phyloP scores from a whole-genome alignment of 768 basidiomycete genomes.

The Leucocoprinus birnbaumii region DNA sequence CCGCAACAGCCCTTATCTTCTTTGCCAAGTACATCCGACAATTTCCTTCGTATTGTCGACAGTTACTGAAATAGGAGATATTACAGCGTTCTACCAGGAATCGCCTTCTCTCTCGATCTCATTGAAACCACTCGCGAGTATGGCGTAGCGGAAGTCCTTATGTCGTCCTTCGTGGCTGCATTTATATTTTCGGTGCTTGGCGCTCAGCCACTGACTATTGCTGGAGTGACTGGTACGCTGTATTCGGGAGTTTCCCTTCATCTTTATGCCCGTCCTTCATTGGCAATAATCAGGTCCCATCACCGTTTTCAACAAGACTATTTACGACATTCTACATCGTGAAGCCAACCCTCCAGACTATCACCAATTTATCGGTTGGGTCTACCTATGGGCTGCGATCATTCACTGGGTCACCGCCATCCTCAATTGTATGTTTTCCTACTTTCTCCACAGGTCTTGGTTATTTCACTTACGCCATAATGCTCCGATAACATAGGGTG shows the following conservation, averaged over 20 bases:
- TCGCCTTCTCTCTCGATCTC: conserved; percentile 89
- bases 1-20: conserved; percentile 82
- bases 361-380: conserved; percentile 88
- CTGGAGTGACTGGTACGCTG: conserved; percentile 76
- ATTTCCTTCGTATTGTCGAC: too few relatives aligned
- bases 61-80: background rate
- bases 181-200: conserved; percentile 85
- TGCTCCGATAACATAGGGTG: conserved; percentile 49
- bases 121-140: conserved; percentile 91
- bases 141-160: conserved; percentile 83
- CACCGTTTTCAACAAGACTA: conserved; percentile 90
- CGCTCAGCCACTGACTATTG: conserved; percentile 88
- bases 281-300: conserved; percentile 63
- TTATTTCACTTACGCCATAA: background rate
- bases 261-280: background rate
- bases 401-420: conserved; percentile 80
- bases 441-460: background rate
- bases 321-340: conserved; percentile 68
- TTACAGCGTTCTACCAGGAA: conserved; percentile 76
- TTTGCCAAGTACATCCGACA: conserved; percentile 66
- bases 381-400: conserved; percentile 88
- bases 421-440: conserved; percentile 58
- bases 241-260: background rate
- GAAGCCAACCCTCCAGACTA: conserved; percentile 65
- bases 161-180: conserved; percentile 86